Conservation (phyloP, 2,329 filamentous ascomycete species). For the Penicillium sumatraense region DNA sequence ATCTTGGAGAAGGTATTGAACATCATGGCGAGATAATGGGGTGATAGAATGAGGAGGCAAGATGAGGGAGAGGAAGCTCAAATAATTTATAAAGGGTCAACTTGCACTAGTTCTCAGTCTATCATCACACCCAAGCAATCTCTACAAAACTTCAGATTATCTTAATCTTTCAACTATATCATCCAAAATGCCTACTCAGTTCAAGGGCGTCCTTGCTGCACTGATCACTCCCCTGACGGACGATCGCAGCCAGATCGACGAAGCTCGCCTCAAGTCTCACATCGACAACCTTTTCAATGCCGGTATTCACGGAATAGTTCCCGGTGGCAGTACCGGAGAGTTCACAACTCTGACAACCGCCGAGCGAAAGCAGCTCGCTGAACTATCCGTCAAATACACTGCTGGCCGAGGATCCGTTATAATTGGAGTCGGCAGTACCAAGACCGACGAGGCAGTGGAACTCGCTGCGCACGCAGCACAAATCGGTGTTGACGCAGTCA, state of each 20-base stretch:
- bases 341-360: constrained; percentile 51
- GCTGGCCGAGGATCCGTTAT: constrained; percentile 32
- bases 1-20: background rate
- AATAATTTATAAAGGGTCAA: background rate
- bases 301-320: constrained; percentile 56
- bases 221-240: constrained; percentile 55
- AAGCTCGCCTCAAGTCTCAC: constrained; percentile 45
- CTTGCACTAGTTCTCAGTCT: background rate
- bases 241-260: constrained; percentile 48
- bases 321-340: constrained; percentile 57
- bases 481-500: constrained; percentile 49
- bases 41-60: background rate
- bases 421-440: constrained; percentile 46
- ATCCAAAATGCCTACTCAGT: background rate
- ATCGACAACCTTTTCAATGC: constrained; percentile 51
- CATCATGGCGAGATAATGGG: background rate
- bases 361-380: constrained; percentile 53
- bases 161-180: background rate
- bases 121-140: background rate
- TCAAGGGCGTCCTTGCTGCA: constrained; percentile 52
- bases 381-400: constrained; percentile 33
- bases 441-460: constrained; percentile 47
- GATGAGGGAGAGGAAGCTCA: background rate
- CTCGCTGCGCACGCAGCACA: constrained; percentile 47
- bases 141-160: background rate